phyloP scores from a whole-genome alignment of 805 yeast genomes.

The Clavispora vitiphila region DNA sequence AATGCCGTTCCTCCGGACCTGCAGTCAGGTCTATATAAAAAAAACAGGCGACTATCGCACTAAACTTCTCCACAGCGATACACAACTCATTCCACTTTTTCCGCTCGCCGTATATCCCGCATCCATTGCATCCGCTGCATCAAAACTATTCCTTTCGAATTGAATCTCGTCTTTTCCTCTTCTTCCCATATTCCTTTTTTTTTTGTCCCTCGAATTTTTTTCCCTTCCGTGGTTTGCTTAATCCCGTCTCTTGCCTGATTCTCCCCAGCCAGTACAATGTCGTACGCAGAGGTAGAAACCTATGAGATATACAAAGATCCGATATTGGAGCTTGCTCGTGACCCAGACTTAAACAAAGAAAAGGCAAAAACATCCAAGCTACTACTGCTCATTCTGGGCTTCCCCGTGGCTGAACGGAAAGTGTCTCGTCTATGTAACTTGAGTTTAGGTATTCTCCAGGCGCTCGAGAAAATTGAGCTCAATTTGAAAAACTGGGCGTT shows the following conservation, averaged over 20 bases:
- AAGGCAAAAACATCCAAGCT: conserved; percentile 37
- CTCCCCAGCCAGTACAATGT: conserved; percentile 1
- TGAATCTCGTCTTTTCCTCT: neutral
- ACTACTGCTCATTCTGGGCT: conserved; percentile 38
- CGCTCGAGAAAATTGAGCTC: conserved; percentile 45
- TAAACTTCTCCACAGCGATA: neutral
- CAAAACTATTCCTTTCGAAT: neutral
- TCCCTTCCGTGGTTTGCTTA: neutral
- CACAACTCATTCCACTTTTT: neutral
- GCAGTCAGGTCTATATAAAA: neutral
- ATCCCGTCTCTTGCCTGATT: neutral
- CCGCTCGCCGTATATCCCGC: neutral
- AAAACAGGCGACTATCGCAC: conserved; percentile 1
- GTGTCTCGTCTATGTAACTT: conserved; percentile 46
- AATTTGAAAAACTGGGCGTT: conserved; percentile 52
- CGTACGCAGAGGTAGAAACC: conserved; percentile 3
- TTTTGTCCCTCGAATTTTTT: neutral
- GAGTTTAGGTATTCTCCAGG: conserved; percentile 43
- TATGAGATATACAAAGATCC: conserved; percentile 41
- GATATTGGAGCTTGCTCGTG: conserved; percentile 41
- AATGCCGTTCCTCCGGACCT: neutral
- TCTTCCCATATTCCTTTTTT: neutral
- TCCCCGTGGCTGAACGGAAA: conserved; percentile 38
- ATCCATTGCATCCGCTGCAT: neutral
- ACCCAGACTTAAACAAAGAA: conserved; percentile 43